Evolutionary conservation across 495 filamentous ascomycete species (phyloP).

Genomic region (Penicillium cosmopolitanum): DNA sequence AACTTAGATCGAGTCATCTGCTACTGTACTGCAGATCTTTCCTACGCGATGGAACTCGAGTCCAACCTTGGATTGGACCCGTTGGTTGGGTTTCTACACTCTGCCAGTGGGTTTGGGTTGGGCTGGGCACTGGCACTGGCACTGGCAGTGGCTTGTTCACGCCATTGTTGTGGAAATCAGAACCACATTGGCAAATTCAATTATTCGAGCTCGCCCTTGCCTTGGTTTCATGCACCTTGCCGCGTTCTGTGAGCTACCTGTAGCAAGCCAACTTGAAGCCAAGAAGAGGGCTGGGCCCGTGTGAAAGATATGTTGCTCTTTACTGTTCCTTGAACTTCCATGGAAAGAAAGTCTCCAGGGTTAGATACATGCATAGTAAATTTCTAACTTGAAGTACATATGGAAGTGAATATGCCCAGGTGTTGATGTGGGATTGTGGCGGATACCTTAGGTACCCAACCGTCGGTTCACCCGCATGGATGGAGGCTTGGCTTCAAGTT

Average conservation of each 20-base stretch:
- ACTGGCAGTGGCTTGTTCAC: too few relatives aligned
- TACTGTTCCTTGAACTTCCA: neutral
- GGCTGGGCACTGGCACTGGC: too few relatives aligned
- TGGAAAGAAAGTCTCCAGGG: neutral
- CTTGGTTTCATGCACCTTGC: constrained; percentile 1
- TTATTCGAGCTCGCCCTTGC: neutral
- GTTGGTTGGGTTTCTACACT: neutral
- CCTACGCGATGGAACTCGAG: neutral
- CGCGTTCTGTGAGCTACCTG: neutral
- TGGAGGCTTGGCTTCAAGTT: too few relatives aligned
- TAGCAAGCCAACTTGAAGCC: neutral
- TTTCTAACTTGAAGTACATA: too few relatives aligned
- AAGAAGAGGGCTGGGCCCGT: neutral
- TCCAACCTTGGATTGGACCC: neutral
- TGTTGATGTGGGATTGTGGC: too few relatives aligned
- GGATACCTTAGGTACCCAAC: too few relatives aligned
- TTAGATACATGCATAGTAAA: too few relatives aligned
- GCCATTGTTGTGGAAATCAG: too few relatives aligned
- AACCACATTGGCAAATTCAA: neutral
- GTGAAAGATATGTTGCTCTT: neutral
- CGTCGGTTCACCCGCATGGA: too few relatives aligned
- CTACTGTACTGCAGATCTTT: neutral
- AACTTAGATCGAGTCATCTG: constrained; percentile 8
- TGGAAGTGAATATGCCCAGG: too few relatives aligned
- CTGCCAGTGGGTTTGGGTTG: too few relatives aligned